Evolutionary conservation across 768 basidiomycete genomes (phyloP), one percentile per base, ranked within the genome.

Genomic region (Mycena chlorophos): DNA sequence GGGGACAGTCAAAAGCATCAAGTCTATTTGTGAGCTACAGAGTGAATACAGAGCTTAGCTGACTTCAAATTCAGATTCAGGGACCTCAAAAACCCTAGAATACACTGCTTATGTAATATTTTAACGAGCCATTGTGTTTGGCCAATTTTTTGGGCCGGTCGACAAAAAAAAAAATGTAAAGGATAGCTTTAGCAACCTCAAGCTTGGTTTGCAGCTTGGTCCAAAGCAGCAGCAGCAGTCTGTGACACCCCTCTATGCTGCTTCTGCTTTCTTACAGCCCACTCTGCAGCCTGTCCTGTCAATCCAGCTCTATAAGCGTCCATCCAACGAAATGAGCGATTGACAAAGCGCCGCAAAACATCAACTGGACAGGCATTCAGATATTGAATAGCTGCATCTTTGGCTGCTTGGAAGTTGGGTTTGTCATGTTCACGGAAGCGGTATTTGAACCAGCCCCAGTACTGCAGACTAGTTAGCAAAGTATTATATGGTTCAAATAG

Each of bases 361-460:
- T 71, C 68, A 17, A 61, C 48, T 1, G 71, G 68, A 52, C 71
- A 73, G 16, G 63, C 56, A 51, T 72, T 56, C 2, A 72, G 59
- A 5, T 51, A 55, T 37, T 65, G 34, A 1, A 45, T 22, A n/a
- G 61, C 65, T 25, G 58, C 50, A n/a, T 50, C 16, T 54, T 69
- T 51, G 45, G 50, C 40, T 19, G 43, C 39, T 45, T 51, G 28
- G 51, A 57, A 48, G 26, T 38, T 37, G 45, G 43, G 42, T 52
- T 53, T 65, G 56, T 26, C 52, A 19, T 42, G 40, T 48, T 65
- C 55, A 25, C 60, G 50, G 37, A 58, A 65, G 27, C 51, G 45
- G 29, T 65, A 65, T 49, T 65, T 65, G 52, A 51, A 53, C 58
- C 61, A 64, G 10, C 63, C 63, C 63, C 63, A 64, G 49, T 64